Percentiles rank a stretch among this genome's conserved stretches.
Conservation (phyloP, 768 basidiomycete species). For the Naganishia kalamii region DNA sequence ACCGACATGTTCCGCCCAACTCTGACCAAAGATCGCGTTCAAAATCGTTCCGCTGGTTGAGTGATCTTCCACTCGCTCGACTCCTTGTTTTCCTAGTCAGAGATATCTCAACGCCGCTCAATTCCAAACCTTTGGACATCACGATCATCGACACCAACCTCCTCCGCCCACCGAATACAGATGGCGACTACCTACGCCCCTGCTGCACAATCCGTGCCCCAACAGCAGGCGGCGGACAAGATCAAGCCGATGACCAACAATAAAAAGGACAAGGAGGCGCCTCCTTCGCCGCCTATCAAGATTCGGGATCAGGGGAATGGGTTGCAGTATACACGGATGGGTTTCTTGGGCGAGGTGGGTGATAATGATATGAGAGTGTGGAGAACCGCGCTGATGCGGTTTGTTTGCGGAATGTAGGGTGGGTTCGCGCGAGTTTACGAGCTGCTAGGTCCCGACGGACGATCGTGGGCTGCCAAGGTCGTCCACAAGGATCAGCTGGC, state of each 20-base stretch:
- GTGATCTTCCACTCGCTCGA: not conserved
- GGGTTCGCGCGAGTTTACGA: constrained; percentile 97
- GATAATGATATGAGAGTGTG: not conserved
- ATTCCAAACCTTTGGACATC: too few relatives aligned
- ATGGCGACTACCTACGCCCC: constrained; percentile 9
- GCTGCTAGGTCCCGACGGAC: constrained; percentile 54
- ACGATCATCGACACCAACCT: not conserved
- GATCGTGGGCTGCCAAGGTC: constrained; percentile 73
- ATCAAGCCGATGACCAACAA: constrained; percentile 18
- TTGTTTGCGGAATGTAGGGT: constrained; percentile 55
- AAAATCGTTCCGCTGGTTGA: not conserved
- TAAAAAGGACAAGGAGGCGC: constrained; percentile 18
- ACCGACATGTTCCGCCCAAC: not conserved
- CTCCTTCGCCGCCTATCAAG: constrained; percentile 15
- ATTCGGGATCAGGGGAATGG: constrained; percentile 6
- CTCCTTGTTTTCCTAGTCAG: not conserved
- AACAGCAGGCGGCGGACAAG: constrained; percentile 1
- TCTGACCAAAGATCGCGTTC: not conserved
- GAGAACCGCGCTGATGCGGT: not conserved
- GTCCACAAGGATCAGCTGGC: constrained; percentile 85
- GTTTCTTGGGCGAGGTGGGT: constrained; percentile 82
- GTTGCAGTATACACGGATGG: constrained; percentile 49
- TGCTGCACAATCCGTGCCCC: not conserved
- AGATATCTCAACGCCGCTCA: not conserved
- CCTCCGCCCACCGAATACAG: not conserved